A percentile compares a stretch with the other conserved stretches of the same genome.
Conservation (phyloP, 1,284 basidiomycete species). For the Volvariella surrecta region DNA sequence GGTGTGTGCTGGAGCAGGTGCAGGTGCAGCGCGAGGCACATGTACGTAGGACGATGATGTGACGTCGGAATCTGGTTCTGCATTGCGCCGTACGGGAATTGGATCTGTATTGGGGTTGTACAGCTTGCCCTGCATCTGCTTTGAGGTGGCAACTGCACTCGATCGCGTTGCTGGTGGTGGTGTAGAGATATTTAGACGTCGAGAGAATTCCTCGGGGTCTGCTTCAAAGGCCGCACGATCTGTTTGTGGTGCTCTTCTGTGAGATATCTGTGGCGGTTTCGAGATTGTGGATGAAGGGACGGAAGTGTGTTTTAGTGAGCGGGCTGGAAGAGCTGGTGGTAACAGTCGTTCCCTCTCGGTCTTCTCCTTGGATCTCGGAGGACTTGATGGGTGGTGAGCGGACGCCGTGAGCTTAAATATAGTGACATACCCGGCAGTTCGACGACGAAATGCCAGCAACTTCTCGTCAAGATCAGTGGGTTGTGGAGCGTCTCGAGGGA, state of each 20-base stretch:
- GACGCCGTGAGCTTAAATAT: constrained; percentile 6
- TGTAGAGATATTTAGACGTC: constrained; percentile 56
- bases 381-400: constrained; percentile 23
- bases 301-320: constrained; percentile 23
- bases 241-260: constrained; percentile 10
- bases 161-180: constrained; percentile 36
- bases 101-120: constrained; percentile 67
- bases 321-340: constrained; percentile 20
- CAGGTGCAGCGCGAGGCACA: constrained; percentile 27
- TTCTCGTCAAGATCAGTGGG: constrained; percentile 62
- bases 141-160: constrained; percentile 19
- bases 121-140: constrained; percentile 35
- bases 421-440: constrained; percentile 47
- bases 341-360: constrained; percentile 25
- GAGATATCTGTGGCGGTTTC: constrained; percentile 10
- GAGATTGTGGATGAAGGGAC: constrained; percentile 13
- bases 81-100: constrained; percentile 49
- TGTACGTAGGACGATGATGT: constrained; percentile 35
- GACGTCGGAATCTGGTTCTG: constrained; percentile 50
- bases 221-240: constrained; percentile 24
- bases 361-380: constrained; percentile 28
- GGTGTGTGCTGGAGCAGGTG: constrained; percentile 12
- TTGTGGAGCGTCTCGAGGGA: constrained; percentile 19
- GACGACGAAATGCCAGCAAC: constrained; percentile 56
- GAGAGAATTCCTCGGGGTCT: constrained; percentile 62